Percentiles rank a stretch among this genome's conserved stretches.
Evolutionary conservation across 1,284 basidiomycete species (phyloP).

Genomic region (Xerocomus amazonicus): DNA sequence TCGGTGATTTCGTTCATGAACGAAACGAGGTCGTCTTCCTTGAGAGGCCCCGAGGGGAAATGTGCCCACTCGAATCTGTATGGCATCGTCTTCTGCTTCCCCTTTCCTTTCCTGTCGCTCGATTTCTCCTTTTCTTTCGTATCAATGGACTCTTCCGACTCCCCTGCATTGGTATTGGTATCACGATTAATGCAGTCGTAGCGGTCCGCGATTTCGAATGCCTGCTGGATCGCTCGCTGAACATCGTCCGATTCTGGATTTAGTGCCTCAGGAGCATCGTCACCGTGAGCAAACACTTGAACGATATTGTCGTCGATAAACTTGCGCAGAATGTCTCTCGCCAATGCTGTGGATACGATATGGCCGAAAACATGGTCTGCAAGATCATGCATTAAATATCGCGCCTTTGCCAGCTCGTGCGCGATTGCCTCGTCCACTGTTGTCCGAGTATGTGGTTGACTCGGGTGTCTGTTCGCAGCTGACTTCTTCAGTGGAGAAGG

Average conservation of each 20-base stretch:
- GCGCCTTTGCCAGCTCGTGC: conserved; percentile 6
- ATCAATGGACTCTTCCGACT: not conserved
- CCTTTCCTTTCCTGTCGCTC: not conserved
- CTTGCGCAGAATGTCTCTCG: conserved; percentile 1
- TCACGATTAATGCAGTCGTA: not conserved
- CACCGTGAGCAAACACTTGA: not conserved
- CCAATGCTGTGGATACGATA: conserved; percentile 9
- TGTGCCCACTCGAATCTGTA: conserved; percentile 11
- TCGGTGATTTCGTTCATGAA: conserved; percentile 15
- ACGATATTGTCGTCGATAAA: conserved; percentile 1
- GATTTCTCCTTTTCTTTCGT: not conserved
- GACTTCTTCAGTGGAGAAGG: conserved; percentile 6
- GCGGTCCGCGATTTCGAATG: not conserved
- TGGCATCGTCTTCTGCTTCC: not conserved
- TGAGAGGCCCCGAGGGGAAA: conserved; percentile 6
- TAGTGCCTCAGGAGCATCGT: no score
- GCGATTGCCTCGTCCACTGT: not conserved
- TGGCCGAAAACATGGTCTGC: conserved; percentile 12
- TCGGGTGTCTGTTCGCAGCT: conserved; percentile 1
- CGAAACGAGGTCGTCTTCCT: conserved; percentile 9
- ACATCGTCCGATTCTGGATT: not conserved
- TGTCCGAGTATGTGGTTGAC: conserved; percentile 1
- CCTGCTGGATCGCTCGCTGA: not conserved
- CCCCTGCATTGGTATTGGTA: not conserved
- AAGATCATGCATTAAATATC: conserved; percentile 10